Evolutionary conservation across 2,329 filamentous ascomycete genomes (phyloP), one percentile per base, ranked within the genome.

Genomic region (Stemphylium lycopersici): DNA sequence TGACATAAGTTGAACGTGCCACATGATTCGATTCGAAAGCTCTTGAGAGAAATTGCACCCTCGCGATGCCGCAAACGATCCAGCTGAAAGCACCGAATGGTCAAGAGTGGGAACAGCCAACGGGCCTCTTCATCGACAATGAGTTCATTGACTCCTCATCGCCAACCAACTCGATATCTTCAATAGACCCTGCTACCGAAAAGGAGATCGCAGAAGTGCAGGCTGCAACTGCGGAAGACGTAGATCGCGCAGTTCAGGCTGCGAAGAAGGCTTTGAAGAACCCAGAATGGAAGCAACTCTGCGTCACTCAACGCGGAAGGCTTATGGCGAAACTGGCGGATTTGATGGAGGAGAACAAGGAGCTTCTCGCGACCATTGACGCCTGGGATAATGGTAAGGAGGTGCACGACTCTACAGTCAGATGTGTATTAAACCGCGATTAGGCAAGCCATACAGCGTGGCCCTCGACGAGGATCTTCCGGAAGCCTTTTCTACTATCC

Each of bases 381-480:
- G 87, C 88, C 0, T 87, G 89, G 81, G 89, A 93, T 72, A 92
- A 90, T 68, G 90, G 89, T 72, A 71, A 48, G 57, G 4, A 20
- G 13, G n/a, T 36, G 12, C n/a, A 22, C 2, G 6, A 24, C 12
- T 1, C 7, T 11, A 8, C n/a, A 5, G 42, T 11, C 20, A 49
- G 4, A 26, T 22, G n/a, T 18, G 8, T 26, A n/a, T 39, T 50
- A 38, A 42, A 38, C 1, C 3, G 12, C 16, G 16, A 15, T 7
- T 16, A 58, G 60, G 71, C 55, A 91, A 92, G 72, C 86, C 88
- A 4, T 89, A 88, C 71, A 74, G 77, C 3, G 83, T 85, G 18
- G 83, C 87, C 2, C 76, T 86, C 15, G 79, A 77, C 36, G 84
- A 84, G 49, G 87, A 90, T 71, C 75, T 91, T 8, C 77, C 70